Evolutionary conservation across 2,329 filamentous ascomycete genomes (phyloP).

Genomic region (Neocatenulostroma microsporum): DNA sequence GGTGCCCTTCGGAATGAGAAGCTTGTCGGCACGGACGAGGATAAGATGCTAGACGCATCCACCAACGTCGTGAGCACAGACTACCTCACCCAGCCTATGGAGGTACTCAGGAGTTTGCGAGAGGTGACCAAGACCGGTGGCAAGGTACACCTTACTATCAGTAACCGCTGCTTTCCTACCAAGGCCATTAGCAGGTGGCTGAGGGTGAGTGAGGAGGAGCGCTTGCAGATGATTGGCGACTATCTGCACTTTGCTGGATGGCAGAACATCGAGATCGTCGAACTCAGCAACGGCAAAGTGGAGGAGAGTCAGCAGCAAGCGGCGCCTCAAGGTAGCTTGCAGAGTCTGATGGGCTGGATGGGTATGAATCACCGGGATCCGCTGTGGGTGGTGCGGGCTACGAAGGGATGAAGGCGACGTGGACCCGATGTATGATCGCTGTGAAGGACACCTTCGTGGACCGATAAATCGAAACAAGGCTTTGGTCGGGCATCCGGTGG

Average conservation of each 20-base stretch:
- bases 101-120: slow-evolving; percentile 37
- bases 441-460: too few relatives aligned
- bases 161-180: slow-evolving; percentile 47
- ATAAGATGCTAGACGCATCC: slow-evolving; percentile 35
- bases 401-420: slow-evolving; percentile 14
- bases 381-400: slow-evolving; percentile 39
- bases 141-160: slow-evolving; percentile 44
- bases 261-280: slow-evolving; percentile 47
- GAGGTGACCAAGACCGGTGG: slow-evolving; percentile 36
- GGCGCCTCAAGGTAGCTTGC: slow-evolving; percentile 16
- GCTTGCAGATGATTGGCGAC: slow-evolving; percentile 45
- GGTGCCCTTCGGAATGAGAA: slow-evolving; percentile 13
- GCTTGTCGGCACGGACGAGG: slow-evolving; percentile 7
- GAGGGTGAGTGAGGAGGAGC: slow-evolving; percentile 37
- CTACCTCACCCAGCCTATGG: slow-evolving; percentile 42
- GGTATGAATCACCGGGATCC: slow-evolving; percentile 33
- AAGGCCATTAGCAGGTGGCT: slow-evolving; percentile 47
- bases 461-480: too few relatives aligned
- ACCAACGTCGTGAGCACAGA: slow-evolving; percentile 48
- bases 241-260: slow-evolving; percentile 47
- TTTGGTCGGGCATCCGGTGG: too few relatives aligned
- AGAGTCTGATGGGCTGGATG: slow-evolving; percentile 26
- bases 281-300: slow-evolving; percentile 37
- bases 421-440: too few relatives aligned
- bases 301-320: slow-evolving; percentile 11